These are phyloP conservation scores for Juncus inflexus DNA, from an alignment of 176 grass and related monocot species.

Conservation along the genomic window DNA sequence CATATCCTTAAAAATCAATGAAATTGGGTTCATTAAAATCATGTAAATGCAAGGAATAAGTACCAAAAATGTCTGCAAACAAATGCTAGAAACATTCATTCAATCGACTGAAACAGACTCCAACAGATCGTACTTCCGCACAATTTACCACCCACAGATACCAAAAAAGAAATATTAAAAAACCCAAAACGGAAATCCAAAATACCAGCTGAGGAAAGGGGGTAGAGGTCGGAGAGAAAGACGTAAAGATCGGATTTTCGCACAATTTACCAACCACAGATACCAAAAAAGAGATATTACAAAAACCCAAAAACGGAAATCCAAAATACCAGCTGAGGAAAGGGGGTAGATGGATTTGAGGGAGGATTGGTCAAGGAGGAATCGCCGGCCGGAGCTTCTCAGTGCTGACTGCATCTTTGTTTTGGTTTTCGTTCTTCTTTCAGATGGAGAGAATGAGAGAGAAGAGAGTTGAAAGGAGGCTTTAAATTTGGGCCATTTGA, in stretches of 20 bases:
- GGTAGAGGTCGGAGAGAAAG: slow-evolving; percentile 3
- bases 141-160: no score
- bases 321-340: slow-evolving; percentile 22
- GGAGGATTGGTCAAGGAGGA: slow-evolving; percentile 29
- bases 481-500: no score
- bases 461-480: no score
- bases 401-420: slow-evolving; percentile 31
- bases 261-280: no score
- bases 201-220: slow-evolving; percentile 26
- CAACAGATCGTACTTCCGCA: no score
- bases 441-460: no score
- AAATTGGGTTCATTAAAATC: no score
- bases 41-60: not conserved
- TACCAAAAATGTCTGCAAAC: no score
- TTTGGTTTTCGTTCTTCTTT: no score
- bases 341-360: slow-evolving; percentile 31
- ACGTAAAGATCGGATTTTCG: no score
- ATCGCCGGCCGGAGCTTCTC: slow-evolving; percentile 24
- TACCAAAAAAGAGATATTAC: not conserved
- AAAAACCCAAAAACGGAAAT: not conserved
- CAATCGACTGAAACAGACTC: not conserved
- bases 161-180: not conserved
- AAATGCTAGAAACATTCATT: not conserved
- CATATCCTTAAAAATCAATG: slow-evolving; percentile 21
- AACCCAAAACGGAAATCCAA: not conserved